Conservation (phyloP, 2,329 filamentous ascomycete species). For the Didymella pinodella region DNA sequence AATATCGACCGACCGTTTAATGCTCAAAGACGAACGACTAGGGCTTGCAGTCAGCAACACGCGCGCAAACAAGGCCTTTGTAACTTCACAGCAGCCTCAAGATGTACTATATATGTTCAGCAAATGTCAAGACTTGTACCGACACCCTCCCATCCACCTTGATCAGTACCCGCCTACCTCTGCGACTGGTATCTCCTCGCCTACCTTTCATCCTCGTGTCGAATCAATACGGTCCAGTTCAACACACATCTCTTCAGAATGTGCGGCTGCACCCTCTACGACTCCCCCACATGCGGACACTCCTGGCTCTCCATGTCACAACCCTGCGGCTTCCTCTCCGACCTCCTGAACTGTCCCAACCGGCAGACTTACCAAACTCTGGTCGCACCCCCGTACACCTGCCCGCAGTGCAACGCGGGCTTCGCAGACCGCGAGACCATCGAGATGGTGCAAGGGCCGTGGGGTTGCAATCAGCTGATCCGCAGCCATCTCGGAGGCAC, state of each 20-base stretch:
- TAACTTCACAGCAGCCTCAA: conserved; percentile 21
- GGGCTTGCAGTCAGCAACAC: conserved; percentile 18
- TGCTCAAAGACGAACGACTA: conserved; percentile 22
- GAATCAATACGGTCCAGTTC: no score
- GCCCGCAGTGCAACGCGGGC: conserved; percentile 41
- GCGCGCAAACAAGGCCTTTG: conserved; percentile 15
- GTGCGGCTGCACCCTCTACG: conserved; percentile 58
- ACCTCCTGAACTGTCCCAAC: conserved; percentile 54
- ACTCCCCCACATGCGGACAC: conserved; percentile 57
- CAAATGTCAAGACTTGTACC: conserved; percentile 15
- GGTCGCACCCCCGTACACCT: conserved; percentile 38
- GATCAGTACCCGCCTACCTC: not conserved
- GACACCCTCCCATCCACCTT: conserved; percentile 1
- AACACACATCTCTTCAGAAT: conserved; percentile 41
- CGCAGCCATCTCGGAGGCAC: conserved; percentile 40
- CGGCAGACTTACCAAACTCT: conserved; percentile 43
- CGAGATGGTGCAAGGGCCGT: conserved; percentile 44
- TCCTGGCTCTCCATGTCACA: conserved; percentile 58
- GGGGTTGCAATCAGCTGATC: conserved; percentile 45
- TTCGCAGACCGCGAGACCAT: conserved; percentile 41
- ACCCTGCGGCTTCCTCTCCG: conserved; percentile 52
- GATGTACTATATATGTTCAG: conserved; percentile 34
- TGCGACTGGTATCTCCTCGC: not conserved
- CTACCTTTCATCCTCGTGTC: not conserved
- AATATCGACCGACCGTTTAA: conserved; percentile 17